Percentiles rank a stretch among this genome's conserved stretches.
Conservation (phyloP, 768 basidiomycete species). For the Auricularia auricula-judae region DNA sequence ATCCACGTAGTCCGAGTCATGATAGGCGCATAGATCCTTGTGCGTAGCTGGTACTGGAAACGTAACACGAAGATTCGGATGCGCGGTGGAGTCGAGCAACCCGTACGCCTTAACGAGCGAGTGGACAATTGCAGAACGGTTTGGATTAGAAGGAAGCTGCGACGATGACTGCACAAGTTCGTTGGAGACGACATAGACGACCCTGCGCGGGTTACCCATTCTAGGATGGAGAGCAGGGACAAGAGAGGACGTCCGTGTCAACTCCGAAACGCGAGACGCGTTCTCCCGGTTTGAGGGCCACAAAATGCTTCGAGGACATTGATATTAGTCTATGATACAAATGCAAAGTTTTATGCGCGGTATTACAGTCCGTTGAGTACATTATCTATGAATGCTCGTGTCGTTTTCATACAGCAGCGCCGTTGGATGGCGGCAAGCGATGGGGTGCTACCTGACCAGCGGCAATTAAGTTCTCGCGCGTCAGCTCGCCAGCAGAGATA, state of each 20-base stretch:
- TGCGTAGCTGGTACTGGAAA: slow-evolving; percentile 42
- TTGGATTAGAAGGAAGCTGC: slow-evolving; percentile 57
- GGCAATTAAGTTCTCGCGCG: background rate
- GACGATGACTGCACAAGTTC: slow-evolving; percentile 49
- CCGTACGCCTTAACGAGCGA: slow-evolving; percentile 45
- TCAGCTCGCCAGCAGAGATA: background rate
- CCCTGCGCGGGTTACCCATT: slow-evolving; percentile 1
- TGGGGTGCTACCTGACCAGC: background rate
- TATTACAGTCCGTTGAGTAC: too few species aligned
- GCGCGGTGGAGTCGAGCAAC: slow-evolving; percentile 24
- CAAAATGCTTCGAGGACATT: too few species aligned
- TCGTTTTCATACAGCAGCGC: too few species aligned
- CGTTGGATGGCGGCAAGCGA: background rate
- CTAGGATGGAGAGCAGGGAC: too few species aligned
- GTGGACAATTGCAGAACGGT: slow-evolving; percentile 57
- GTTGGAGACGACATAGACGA: slow-evolving; percentile 46
- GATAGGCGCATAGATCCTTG: slow-evolving; percentile 54
- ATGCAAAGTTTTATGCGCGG: too few species aligned
- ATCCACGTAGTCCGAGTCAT: slow-evolving; percentile 61
- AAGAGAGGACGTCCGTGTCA: too few species aligned
- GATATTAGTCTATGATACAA: too few species aligned
- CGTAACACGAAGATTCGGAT: slow-evolving; percentile 27
- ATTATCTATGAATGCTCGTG: too few species aligned
- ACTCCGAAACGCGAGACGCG: too few species aligned
- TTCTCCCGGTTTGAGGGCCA: too few species aligned